A percentile compares a stretch with the other conserved stretches of the same genome.
These are phyloP conservation scores for Sporisorium reilianum DNA, from an alignment of 1,284 basidiomycete genomes.

Conservation along the genomic window DNA sequence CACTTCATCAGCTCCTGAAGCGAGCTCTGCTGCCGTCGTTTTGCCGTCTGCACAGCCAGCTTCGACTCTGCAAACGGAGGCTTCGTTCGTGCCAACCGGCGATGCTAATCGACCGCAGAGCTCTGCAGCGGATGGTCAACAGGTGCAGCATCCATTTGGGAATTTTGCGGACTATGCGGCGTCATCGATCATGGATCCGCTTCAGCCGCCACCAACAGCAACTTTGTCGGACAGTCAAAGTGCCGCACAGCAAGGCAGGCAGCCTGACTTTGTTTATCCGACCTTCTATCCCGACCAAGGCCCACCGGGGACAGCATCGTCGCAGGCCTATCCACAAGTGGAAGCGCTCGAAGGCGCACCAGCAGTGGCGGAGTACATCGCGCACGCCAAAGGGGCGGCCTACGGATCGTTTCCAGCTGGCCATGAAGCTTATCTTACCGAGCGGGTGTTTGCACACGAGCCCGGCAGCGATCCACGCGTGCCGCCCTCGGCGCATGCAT, in stretches of 20 bases:
- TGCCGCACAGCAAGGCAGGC: conserved; percentile 3
- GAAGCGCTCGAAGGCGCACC: not conserved
- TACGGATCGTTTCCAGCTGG: conserved; percentile 3
- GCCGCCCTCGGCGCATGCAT: not conserved
- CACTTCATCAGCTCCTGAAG: too few relatives aligned
- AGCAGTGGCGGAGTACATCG: not conserved
- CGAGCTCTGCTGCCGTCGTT: conserved; percentile 3
- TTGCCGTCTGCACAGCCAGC: conserved; percentile 19
- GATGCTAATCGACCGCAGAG: not conserved
- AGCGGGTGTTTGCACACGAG: not conserved
- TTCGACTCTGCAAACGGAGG: not conserved
- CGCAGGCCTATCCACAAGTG: not conserved
- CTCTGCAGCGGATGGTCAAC: not conserved
- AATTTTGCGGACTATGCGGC: not conserved
- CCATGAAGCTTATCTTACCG: not conserved
- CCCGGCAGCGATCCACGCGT: not conserved
- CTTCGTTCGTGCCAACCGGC: too few relatives aligned
- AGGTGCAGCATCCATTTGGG: not conserved
- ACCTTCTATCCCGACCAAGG: conserved; percentile 7
- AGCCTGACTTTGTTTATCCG: conserved; percentile 1
- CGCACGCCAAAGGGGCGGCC: not conserved
- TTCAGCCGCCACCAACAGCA: conserved; percentile 5
- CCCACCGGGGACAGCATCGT: not conserved
- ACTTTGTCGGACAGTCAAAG: not conserved
- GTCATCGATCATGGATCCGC: not conserved